Conservation (phyloP, 805 yeast species). For the Ogataea haglerorum region DNA sequence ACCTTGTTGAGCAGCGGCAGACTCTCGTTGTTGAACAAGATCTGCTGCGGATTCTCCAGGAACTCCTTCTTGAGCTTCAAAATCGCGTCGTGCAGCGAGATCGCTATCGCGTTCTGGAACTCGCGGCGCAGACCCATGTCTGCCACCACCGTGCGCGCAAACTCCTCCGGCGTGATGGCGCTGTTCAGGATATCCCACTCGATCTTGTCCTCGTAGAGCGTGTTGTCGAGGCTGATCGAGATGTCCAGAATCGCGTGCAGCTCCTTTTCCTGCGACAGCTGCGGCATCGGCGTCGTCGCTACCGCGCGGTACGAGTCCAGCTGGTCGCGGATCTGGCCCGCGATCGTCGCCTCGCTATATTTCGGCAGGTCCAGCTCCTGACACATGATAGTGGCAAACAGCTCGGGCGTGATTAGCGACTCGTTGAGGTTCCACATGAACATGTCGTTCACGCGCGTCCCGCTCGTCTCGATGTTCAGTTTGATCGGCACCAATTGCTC, state of each 20-base stretch:
- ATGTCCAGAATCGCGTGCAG: conserved; percentile 77
- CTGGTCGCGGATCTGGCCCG: conserved; percentile 73
- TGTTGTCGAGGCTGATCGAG: conserved; percentile 77
- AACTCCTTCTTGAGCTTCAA: conserved; percentile 77
- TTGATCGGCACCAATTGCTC: conserved; percentile 64
- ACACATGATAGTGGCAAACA: conserved; percentile 71
- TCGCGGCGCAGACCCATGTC: conserved; percentile 85
- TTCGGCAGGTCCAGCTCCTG: conserved; percentile 80
- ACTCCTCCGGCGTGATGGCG: conserved; percentile 69
- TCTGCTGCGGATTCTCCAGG: conserved; percentile 48
- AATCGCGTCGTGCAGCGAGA: conserved; percentile 77
- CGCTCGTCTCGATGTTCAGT: conserved; percentile 56
- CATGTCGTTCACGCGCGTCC: conserved; percentile 54
- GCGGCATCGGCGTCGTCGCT: conserved; percentile 63
- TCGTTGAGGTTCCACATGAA: conserved; percentile 76
- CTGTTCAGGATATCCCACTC: conserved; percentile 81
- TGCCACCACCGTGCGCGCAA: conserved; percentile 76
- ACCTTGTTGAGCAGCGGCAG: conserved; percentile 33
- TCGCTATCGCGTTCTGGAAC: conserved; percentile 85
- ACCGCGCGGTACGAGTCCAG: conserved; percentile 69
- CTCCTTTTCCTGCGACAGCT: conserved; percentile 37
- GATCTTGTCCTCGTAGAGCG: conserved; percentile 83
- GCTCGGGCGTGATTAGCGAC: conserved; percentile 63
- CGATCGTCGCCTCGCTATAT: conserved; percentile 58
- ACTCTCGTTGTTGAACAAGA: conserved; percentile 34